A percentile compares a stretch with the other conserved stretches of the same genome.
Evolutionary conservation across 768 basidiomycete genomes (phyloP).

Genomic region (Suillus decipiens): DNA sequence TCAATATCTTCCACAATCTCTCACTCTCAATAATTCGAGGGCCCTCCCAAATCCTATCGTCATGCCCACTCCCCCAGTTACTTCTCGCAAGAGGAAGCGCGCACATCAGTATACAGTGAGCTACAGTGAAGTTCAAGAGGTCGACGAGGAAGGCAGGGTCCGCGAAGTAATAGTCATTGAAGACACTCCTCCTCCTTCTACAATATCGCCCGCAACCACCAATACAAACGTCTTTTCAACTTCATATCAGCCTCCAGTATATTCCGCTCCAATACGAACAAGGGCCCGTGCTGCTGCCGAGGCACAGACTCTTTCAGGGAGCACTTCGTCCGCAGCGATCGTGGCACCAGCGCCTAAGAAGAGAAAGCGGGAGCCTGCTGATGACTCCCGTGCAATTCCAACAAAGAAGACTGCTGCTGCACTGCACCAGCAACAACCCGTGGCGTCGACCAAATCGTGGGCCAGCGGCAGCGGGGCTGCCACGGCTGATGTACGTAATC

Average conservation of each 20-base stretch:
- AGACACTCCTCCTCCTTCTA: constrained; percentile 79
- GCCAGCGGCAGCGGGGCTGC: constrained; percentile 63
- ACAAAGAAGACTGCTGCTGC: constrained; percentile 60
- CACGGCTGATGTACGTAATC: constrained; percentile 64
- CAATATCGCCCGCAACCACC: constrained; percentile 73
- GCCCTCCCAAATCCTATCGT: constrained; percentile 49
- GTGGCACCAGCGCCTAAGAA: constrained; percentile 79
- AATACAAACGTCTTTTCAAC: constrained; percentile 72
- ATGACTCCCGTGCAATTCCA: constrained; percentile 68
- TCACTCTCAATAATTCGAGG: constrained; percentile 44
- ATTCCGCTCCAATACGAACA: constrained; percentile 77
- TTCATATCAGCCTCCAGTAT: constrained; percentile 77
- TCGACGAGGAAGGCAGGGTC: constrained; percentile 74
- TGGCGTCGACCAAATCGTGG: constrained; percentile 62
- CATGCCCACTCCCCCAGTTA: constrained; percentile 70
- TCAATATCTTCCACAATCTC: constrained; percentile 65
- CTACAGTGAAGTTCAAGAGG: constrained; percentile 88
- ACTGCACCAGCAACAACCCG: constrained; percentile 51
- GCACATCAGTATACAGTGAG: constrained; percentile 78
- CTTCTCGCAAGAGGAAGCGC: constrained; percentile 82
- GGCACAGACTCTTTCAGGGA: constrained; percentile 73
- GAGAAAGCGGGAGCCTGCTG: constrained; percentile 76
- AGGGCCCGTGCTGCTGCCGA: constrained; percentile 86
- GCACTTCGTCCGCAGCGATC: constrained; percentile 60
- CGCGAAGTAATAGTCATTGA: constrained; percentile 92